Conservation (phyloP, 345 rosid species). For the Bruguiera gymnorhiza region DNA sequence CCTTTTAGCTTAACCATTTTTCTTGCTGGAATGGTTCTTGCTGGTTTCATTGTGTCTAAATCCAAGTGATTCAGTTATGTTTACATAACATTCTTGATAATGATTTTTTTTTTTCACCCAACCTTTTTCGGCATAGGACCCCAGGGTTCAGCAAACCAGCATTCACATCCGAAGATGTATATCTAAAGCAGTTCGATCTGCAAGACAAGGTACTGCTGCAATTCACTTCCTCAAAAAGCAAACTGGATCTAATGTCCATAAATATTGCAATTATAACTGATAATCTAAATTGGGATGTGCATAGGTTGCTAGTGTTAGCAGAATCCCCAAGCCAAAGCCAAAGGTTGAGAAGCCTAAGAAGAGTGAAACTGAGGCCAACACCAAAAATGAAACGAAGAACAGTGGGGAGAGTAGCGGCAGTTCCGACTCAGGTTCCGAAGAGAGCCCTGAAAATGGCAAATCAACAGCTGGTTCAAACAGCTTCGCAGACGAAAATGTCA, state of each 20-base stretch:
- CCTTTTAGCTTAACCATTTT: not conserved
- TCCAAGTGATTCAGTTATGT: not conserved
- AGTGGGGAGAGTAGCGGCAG: conserved; percentile 25
- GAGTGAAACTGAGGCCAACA: conserved; percentile 46
- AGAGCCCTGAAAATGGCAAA: conserved; percentile 24
- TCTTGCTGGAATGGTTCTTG: not conserved
- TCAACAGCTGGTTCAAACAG: conserved; percentile 27
- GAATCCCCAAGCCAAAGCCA: conserved; percentile 90
- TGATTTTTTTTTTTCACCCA: not conserved
- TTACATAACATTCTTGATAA: not conserved
- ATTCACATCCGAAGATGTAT: conserved; percentile 78
- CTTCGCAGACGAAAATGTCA: conserved; percentile 21
- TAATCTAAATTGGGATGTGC: not conserved
- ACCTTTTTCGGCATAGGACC: conserved; percentile 34
- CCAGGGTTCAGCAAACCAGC: conserved; percentile 55
- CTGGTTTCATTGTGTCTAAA: not conserved
- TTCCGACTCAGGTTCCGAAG: conserved; percentile 36
- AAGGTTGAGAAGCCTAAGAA: conserved; percentile 69
- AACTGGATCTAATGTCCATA: not conserved
- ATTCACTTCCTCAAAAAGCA: not conserved
- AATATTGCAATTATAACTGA: not conserved
- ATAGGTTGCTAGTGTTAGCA: conserved; percentile 60
- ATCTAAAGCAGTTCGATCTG: conserved; percentile 48
- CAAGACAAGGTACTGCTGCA: conserved; percentile 69
- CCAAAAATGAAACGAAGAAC: conserved; percentile 46